Conservation (phyloP, 1,139 yeast species). For the Tardiomyces blankii region DNA sequence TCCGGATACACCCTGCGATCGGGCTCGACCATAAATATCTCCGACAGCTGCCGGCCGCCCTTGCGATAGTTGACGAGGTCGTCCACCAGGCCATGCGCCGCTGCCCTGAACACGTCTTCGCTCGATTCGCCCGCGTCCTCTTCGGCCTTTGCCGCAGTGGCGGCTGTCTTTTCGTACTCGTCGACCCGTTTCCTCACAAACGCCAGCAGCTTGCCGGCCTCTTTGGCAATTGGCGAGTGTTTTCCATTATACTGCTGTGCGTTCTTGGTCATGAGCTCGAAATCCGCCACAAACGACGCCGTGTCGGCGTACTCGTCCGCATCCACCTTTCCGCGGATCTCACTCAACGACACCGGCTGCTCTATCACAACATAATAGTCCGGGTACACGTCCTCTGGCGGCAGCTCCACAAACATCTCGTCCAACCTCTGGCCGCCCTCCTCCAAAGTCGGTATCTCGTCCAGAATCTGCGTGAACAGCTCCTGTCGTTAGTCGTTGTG, state of each 20-base stretch:
- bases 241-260: conserved; percentile 59
- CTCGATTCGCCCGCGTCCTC: not conserved
- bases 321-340: conserved; percentile 30
- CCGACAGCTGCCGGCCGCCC: conserved; percentile 12
- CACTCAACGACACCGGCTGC: conserved; percentile 72
- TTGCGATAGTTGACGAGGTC: not conserved
- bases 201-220: not conserved
- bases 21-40: conserved; percentile 37
- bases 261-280: conserved; percentile 68
- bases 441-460: not conserved
- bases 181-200: not conserved
- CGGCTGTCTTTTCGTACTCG: not conserved
- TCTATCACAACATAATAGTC: conserved; percentile 76
- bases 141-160: not conserved
- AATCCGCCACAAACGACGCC: conserved; percentile 57
- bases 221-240: not conserved
- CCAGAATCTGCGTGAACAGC: not conserved
- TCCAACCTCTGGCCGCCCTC: not conserved
- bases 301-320: conserved; percentile 41
- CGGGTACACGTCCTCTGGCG: conserved; percentile 61
- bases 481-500: not conserved
- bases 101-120: not conserved
- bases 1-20: conserved; percentile 26
- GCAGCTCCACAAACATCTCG: conserved; percentile 61
- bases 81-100: not conserved